A percentile compares a stretch with the other conserved stretches of the same genome.
Evolutionary conservation across 768 basidiomycete species (phyloP).

Genomic region (Psilocybe sp.): DNA sequence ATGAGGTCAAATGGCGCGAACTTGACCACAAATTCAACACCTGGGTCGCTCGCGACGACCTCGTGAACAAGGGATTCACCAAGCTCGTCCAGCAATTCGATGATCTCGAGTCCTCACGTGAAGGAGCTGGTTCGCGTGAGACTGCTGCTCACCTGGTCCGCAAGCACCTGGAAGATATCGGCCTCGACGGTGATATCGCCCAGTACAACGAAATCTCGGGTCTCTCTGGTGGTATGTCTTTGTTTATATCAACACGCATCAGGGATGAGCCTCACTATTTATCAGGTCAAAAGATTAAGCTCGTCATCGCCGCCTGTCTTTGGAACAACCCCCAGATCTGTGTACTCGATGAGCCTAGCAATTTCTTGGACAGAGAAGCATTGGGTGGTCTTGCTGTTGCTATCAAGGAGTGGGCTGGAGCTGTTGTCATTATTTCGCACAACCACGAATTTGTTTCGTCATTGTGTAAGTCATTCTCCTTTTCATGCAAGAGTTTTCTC

Average conservation of each 20-base stretch:
- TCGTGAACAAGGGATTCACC: constrained; percentile 81
- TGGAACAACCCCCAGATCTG: constrained; percentile 96
- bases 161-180: constrained; percentile 93
- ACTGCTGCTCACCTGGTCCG: constrained; percentile 78
- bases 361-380: constrained; percentile 96
- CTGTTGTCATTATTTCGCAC: constrained; percentile 94
- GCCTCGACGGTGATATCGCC: constrained; percentile 95
- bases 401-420: constrained; percentile 93
- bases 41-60: constrained; percentile 86
- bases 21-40: constrained; percentile 86
- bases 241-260: constrained; percentile 7
- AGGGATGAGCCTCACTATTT: constrained; percentile 8
- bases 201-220: constrained; percentile 97
- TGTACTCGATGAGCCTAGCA: constrained; percentile 87
- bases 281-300: constrained; percentile 92
- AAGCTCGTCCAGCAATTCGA: constrained; percentile 95
- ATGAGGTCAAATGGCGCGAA: constrained; percentile 87
- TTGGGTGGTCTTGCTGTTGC: constrained; percentile 93
- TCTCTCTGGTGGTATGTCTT: constrained; percentile 75
- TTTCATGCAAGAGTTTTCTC: constrained; percentile 4
- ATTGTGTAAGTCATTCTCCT: constrained; percentile 54
- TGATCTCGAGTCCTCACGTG: constrained; percentile 92
- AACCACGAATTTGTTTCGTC: constrained; percentile 86
- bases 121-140: constrained; percentile 91
- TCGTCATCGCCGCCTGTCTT: constrained; percentile 90